Conservation (phyloP, 495 filamentous ascomycete species). For the Penicillium robsamsonii region DNA sequence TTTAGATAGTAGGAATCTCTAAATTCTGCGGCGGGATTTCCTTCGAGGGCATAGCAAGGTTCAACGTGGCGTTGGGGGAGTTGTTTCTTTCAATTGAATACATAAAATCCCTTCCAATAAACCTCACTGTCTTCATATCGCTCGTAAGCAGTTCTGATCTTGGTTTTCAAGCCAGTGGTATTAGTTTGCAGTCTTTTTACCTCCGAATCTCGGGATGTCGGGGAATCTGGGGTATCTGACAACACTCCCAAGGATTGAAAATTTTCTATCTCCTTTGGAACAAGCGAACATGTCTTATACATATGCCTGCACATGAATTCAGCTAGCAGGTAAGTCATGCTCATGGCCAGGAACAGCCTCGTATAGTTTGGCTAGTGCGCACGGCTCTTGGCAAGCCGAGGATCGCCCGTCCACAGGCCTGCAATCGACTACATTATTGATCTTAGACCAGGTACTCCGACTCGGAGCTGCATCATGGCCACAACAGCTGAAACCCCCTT, state of each 20-base stretch:
- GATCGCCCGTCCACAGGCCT: neutral
- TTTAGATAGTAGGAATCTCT: constrained; percentile 16
- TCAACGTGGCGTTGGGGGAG: constrained; percentile 24
- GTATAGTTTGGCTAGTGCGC: constrained; percentile 3
- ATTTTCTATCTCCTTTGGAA: neutral
- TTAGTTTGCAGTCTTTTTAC: neutral
- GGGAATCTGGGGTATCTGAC: no score
- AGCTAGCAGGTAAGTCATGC: neutral
- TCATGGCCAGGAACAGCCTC: neutral
- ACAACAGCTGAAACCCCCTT: constrained; percentile 10
- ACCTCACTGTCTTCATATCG: neutral
- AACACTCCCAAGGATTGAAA: neutral
- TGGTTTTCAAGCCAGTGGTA: neutral
- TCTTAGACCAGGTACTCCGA: neutral
- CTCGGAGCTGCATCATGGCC: constrained; percentile 8
- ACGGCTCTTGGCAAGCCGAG: constrained; percentile 8
- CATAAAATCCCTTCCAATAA: constrained; percentile 2
- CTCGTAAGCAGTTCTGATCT: neutral
- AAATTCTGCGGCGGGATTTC: constrained; percentile 12
- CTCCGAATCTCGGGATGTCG: neutral
- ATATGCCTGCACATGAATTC: neutral
- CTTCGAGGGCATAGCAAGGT: constrained; percentile 32
- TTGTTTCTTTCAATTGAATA: constrained; percentile 7
- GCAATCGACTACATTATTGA: neutral
- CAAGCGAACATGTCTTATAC: neutral